Conservation (phyloP, 192 early-diverging fungal species). For the Irineochytrium annulatum region DNA sequence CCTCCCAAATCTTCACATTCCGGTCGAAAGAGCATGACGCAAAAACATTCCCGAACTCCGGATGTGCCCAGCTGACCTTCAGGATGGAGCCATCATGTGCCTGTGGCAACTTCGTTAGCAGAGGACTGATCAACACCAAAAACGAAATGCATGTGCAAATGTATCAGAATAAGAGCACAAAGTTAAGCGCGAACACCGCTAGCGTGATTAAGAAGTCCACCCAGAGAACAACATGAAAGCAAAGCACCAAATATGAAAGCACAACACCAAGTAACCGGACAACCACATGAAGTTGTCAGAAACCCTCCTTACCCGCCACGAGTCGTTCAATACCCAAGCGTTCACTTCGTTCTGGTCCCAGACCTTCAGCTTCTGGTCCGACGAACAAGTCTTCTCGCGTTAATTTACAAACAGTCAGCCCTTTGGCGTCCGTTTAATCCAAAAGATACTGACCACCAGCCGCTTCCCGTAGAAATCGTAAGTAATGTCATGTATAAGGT, state of each 20-base stretch:
- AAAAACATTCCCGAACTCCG: slow-evolving; percentile 91
- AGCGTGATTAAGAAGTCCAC: background rate
- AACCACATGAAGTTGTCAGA: background rate
- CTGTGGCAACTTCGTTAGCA: slow-evolving; percentile 22
- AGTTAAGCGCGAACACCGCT: background rate
- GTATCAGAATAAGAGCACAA: background rate
- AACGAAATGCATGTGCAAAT: background rate
- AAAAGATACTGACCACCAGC: slow-evolving; percentile 48
- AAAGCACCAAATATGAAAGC: background rate
- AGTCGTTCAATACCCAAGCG: slow-evolving; percentile 73
- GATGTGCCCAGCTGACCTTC: slow-evolving; percentile 90
- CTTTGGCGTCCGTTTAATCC: slow-evolving; percentile 1
- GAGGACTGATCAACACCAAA: background rate
- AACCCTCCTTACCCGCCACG: slow-evolving; percentile 59
- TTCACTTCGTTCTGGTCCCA: slow-evolving; percentile 77
- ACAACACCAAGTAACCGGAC: background rate
- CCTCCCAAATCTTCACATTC: slow-evolving; percentile 88
- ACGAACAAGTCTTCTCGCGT: slow-evolving; percentile 67
- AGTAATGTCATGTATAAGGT: slow-evolving; percentile 87
- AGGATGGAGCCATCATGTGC: slow-evolving; percentile 84
- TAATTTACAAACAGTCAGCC: background rate
- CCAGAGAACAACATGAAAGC: background rate
- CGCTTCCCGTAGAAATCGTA: slow-evolving; percentile 93
- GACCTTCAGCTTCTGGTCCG: slow-evolving; percentile 91
- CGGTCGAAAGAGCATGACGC: slow-evolving; percentile 91